Evolutionary conservation across 805 yeast genomes (phyloP), one percentile per base, ranked within the genome.

Genomic region (Barnettozyma sucrosica): DNA sequence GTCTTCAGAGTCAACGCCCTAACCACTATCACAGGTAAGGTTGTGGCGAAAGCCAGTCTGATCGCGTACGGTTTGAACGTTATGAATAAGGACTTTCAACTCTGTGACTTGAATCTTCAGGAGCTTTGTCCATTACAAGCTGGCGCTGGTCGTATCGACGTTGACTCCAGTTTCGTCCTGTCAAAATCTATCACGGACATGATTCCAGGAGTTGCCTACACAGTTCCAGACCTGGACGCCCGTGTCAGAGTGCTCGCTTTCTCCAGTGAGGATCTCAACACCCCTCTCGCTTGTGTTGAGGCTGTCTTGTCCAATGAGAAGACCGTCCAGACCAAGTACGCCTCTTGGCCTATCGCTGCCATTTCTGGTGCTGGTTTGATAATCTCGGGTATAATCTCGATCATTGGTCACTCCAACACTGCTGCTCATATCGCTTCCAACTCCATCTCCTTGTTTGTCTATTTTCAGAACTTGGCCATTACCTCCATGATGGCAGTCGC

Each of bases 141-240:
- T 1, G 98, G 82, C 24, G 78, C 96, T 3, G 98, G 98, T 36
- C 89, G 90, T 66, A 77, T 93, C 55, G 95, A 86, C 54, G 74
- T 92, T 37, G 58, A 66, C 33, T 74, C 85, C 14, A 65, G 70
- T 26, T 74, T 81, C 55, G 52, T 58, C 5, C 53, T 89, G 9
- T 62, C 71, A 10, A 24, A 50, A 2, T 65, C 68, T 24, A 59
- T 80, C 47, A 65, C 76, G 5, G 64, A 67, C 11, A 66, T 75
- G 50, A 76, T 93, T 49, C 99, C 99, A 1, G 76, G 81, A 9
- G 72, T 93, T 20, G 97, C 97, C 2, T 93, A 81, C 66, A 83
- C 95, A 2, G 76, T 93, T 45, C 99, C 99, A 0, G 96, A 93
- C 66, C 71, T 93, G 54, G 99, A 93, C 62, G 99, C 97, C 5